These are phyloP conservation scores for Trichoderma polysporum DNA, from an alignment of 2,329 filamentous ascomycete species.

Conservation along the genomic window DNA sequence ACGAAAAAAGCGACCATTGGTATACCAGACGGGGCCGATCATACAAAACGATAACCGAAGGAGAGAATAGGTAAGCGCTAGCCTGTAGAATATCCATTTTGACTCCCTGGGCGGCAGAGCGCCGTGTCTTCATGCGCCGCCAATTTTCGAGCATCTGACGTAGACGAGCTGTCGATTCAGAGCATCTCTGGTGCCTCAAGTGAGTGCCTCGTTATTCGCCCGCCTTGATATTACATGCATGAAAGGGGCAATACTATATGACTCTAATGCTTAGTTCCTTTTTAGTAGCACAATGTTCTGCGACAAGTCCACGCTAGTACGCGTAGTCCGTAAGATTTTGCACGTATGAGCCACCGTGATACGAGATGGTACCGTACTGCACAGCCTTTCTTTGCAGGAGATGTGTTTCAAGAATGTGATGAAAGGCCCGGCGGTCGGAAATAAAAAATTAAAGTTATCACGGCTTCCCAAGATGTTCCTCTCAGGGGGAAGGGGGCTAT, in stretches of 20 bases:
- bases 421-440: not conserved
- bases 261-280: not conserved
- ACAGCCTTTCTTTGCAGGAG: not conserved
- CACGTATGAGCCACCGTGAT: not conserved
- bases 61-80: slow-evolving; percentile 12
- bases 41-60: not conserved
- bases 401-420: not conserved
- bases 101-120: not conserved
- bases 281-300: not conserved
- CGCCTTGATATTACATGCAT: not conserved
- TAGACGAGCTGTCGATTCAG: not conserved
- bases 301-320: not conserved
- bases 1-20: not conserved
- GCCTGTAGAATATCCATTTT: not conserved
- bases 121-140: not conserved
- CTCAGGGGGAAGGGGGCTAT: not conserved
- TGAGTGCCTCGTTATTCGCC: not conserved
- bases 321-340: not conserved
- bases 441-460: slow-evolving; percentile 2
- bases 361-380: not conserved
- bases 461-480: not conserved
- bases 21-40: not conserved
- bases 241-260: not conserved
- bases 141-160: not conserved
- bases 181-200: not conserved